Percentiles rank a stretch among this genome's conserved stretches.
phyloP scores from a whole-genome alignment of 2,329 filamentous ascomycete genomes.

The Aspergillus cejpii region DNA sequence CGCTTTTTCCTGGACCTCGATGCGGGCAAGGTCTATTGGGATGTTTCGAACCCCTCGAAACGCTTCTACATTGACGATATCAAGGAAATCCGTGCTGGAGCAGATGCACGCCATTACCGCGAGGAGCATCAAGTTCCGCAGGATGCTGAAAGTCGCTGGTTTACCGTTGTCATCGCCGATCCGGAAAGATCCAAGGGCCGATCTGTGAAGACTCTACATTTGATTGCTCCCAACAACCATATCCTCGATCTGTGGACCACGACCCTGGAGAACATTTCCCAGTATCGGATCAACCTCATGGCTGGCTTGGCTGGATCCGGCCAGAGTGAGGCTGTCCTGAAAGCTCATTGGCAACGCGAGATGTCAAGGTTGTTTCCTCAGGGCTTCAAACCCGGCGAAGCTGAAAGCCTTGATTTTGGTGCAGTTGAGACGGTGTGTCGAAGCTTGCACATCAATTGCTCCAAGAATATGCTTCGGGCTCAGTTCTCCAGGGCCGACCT shows the following conservation, averaged over 20 bases:
- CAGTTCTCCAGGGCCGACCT: conserved; percentile 69
- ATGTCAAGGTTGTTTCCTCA: conserved; percentile 61
- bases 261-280: conserved; percentile 75
- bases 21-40: conserved; percentile 82
- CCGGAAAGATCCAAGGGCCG: conserved; percentile 68
- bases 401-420: conserved; percentile 67
- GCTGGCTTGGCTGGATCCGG: conserved; percentile 68
- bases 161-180: conserved; percentile 81
- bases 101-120: conserved; percentile 80
- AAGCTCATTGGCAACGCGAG: conserved; percentile 77
- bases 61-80: conserved; percentile 93
- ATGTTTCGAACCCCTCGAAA: conserved; percentile 69
- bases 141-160: conserved; percentile 65
- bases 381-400: conserved; percentile 43
- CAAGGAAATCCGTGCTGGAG: conserved; percentile 75
- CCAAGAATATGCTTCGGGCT: conserved; percentile 62
- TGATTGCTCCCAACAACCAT: conserved; percentile 69
- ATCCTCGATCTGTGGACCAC: conserved; percentile 73
- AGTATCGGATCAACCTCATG: conserved; percentile 84
- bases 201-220: conserved; percentile 70
- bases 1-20: conserved; percentile 73
- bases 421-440: conserved; percentile 80
- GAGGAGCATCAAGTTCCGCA: conserved; percentile 70
- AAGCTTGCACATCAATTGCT: conserved; percentile 85
- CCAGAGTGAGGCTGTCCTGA: conserved; percentile 74